Percentiles rank a stretch among this genome's conserved stretches.
phyloP scores from a whole-genome alignment of 192 early-diverging fungal genomes.

The Backusella tarrabulga region DNA sequence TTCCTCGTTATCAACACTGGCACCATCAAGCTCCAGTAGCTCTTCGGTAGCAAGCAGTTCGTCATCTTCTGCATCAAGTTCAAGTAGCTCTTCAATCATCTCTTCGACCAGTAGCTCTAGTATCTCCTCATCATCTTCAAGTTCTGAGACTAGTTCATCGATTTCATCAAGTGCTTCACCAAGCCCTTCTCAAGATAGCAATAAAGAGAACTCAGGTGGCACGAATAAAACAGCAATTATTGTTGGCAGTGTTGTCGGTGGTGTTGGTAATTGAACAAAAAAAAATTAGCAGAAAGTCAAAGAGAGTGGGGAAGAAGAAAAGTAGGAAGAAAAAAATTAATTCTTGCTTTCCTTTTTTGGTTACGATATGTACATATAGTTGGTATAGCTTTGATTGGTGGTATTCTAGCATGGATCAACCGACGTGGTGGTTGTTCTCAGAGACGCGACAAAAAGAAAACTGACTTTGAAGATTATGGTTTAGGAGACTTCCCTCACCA shows the following conservation, averaged over 20 bases:
- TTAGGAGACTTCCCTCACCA: constrained; percentile 27
- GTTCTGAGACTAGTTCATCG: not conserved
- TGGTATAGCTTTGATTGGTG: constrained; percentile 35
- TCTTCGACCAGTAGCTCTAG: not conserved
- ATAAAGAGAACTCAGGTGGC: not conserved
- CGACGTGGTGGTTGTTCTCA: constrained; percentile 32
- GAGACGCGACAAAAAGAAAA: constrained; percentile 13
- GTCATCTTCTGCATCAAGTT: not conserved
- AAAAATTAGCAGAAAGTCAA: not conserved
- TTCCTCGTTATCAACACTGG: not conserved
- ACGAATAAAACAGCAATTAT: constrained; percentile 6
- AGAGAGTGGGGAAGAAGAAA: not conserved
- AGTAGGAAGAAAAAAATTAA: not conserved
- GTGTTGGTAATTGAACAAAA: constrained; percentile 11
- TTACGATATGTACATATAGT: constrained; percentile 9
- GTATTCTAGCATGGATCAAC: constrained; percentile 31
- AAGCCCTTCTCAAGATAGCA: not conserved
- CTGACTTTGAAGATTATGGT: constrained; percentile 32
- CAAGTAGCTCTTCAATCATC: not conserved
- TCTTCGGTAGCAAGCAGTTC: not conserved
- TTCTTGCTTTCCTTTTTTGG: not conserved
- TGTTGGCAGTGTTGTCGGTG: constrained; percentile 20
- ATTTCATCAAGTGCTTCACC: not conserved
- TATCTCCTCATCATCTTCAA: not conserved
- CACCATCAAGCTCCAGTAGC: not conserved